Conservation (phyloP, 768 basidiomycete species). For the Kondoa subrosea region DNA sequence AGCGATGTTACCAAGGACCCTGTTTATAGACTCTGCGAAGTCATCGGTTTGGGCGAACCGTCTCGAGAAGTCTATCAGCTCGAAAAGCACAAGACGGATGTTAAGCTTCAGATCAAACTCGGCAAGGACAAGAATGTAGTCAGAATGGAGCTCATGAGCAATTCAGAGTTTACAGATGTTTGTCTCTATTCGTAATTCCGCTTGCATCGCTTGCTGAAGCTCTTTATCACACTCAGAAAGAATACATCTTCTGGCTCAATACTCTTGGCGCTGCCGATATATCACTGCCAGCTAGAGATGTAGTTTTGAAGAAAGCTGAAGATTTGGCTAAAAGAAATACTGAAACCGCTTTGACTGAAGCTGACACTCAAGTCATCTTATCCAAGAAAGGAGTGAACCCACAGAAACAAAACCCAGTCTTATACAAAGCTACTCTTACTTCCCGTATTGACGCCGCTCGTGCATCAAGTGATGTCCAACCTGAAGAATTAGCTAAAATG, state of each 20-base stretch:
- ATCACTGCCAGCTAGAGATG: slow-evolving; percentile 50
- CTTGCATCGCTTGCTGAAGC: background rate
- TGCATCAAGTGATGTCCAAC: background rate
- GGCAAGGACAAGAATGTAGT: slow-evolving; percentile 49
- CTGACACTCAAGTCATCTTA: slow-evolving; percentile 10
- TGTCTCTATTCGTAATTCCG: slow-evolving; percentile 27
- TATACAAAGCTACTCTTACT: background rate
- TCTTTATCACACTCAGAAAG: slow-evolving; percentile 40
- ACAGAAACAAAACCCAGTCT: background rate
- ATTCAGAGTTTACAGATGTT: slow-evolving; percentile 49
- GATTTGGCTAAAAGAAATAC: slow-evolving; percentile 37
- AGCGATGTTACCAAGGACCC: slow-evolving; percentile 39
- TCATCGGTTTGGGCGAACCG: slow-evolving; percentile 33
- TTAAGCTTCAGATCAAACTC: slow-evolving; percentile 57
- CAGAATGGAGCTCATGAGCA: slow-evolving; percentile 74
- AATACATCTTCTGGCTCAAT: slow-evolving; percentile 48
- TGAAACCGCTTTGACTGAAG: slow-evolving; percentile 7
- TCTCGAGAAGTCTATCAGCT: slow-evolving; percentile 15
- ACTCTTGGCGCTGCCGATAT: slow-evolving; percentile 41
- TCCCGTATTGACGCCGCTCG: background rate
- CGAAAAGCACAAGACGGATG: slow-evolving; percentile 34
- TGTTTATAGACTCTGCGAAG: slow-evolving; percentile 62
- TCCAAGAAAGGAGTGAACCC: slow-evolving; percentile 11
- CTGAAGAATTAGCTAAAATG: slow-evolving; percentile 7
- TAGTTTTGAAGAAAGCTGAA: slow-evolving; percentile 48